A percentile compares a stretch with the other conserved stretches of the same genome.
These are phyloP conservation scores for Posidonia australis DNA, from an alignment of 106 monocot genomes.

Conservation along the genomic window DNA sequence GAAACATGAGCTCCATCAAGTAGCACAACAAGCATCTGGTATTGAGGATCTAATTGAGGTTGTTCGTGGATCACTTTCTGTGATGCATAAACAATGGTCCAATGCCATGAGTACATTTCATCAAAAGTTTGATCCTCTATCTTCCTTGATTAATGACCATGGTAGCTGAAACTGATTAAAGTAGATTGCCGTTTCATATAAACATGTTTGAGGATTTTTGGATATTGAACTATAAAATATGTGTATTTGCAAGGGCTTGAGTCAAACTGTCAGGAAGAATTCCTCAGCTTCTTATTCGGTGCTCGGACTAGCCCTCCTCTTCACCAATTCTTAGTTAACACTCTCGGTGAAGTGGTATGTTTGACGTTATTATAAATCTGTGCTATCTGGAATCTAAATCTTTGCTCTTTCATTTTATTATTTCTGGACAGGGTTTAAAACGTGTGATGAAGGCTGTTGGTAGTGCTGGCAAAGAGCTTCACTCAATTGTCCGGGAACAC, in stretches of 20 bases:
- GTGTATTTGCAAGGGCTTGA: constrained; percentile 39
- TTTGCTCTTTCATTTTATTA: background rate
- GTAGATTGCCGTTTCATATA: background rate
- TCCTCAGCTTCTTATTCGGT: constrained; percentile 81
- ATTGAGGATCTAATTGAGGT: constrained; percentile 90
- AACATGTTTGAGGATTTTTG: background rate
- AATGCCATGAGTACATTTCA: constrained; percentile 71
- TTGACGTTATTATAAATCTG: background rate
- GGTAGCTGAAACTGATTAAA: constrained; percentile 24
- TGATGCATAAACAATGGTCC: constrained; percentile 90
- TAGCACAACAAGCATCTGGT: constrained; percentile 89
- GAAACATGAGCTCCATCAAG: constrained; percentile 86
- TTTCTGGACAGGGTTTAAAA: constrained; percentile 58
- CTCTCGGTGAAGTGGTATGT: constrained; percentile 87
- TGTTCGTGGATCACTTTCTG: constrained; percentile 51
- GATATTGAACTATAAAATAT: background rate
- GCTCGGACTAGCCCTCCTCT: constrained; percentile 79
- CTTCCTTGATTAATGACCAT: constrained; percentile 62
- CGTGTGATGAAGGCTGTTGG: constrained; percentile 60
- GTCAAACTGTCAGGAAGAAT: constrained; percentile 71
- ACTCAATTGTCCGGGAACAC: constrained; percentile 58
- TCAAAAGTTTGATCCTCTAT: constrained; percentile 60
- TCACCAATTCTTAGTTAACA: constrained; percentile 88
- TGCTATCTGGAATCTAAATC: background rate
- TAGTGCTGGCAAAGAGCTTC: constrained; percentile 77